Conservation (phyloP, 805 yeast species). For the Kazachstania kunashirensis region DNA sequence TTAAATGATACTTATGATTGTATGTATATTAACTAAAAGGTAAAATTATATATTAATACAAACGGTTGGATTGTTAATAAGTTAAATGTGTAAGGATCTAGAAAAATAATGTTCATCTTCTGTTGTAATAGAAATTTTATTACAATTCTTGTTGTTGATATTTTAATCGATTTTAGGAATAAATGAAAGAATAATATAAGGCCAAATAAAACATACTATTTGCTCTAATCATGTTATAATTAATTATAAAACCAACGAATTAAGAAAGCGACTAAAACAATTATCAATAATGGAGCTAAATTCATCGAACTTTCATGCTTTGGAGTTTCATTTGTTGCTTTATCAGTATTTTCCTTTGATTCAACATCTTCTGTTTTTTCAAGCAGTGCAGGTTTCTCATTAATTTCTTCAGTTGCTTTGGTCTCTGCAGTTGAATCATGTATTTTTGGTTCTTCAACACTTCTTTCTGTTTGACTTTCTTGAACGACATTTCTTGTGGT, state of each 20-base stretch:
- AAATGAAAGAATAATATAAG: too few species aligned
- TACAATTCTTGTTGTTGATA: too few species aligned
- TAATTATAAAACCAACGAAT: conserved; percentile 66
- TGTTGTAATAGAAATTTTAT: too few species aligned
- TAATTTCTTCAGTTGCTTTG: conserved; percentile 16
- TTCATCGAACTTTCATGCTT: conserved; percentile 39
- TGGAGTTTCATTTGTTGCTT: conserved; percentile 2
- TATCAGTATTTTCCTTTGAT: not conserved
- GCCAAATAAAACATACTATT: too few species aligned
- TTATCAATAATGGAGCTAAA: conserved; percentile 41
- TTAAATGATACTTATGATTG: too few species aligned
- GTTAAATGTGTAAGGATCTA: too few species aligned
- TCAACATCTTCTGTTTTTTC: not conserved
- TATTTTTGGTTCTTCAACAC: conserved; percentile 6
- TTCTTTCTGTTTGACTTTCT: conserved; percentile 2
- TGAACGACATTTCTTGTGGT: not conserved
- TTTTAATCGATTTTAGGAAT: too few species aligned
- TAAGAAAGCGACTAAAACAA: conserved; percentile 45
- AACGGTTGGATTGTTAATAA: too few species aligned
- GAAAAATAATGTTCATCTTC: too few species aligned
- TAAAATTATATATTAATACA: too few species aligned
- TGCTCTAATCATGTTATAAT: conserved; percentile 7
- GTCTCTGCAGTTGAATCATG: conserved; percentile 7
- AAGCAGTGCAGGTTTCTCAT: not conserved
- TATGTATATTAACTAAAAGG: too few species aligned